Evolutionary conservation across 78 protist species (phyloP).

Genomic region (Planoprotostelium fungivorum): DNA sequence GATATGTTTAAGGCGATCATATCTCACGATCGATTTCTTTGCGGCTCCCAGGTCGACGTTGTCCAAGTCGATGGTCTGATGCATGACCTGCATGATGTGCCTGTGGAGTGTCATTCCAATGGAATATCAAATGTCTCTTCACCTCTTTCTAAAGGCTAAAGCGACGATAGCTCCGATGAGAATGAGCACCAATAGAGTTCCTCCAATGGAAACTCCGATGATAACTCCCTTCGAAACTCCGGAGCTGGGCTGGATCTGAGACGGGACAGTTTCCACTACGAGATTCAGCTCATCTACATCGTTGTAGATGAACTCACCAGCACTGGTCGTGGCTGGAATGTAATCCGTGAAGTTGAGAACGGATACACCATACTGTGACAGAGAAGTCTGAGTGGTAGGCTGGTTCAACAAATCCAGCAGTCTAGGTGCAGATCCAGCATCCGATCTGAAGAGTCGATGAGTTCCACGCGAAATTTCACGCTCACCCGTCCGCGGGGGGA

Average conservation of each 20-base stretch:
- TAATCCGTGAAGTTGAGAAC: not conserved
- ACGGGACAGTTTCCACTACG: too few species aligned
- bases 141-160: not conserved
- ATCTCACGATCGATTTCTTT: not conserved
- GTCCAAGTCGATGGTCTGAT: not conserved
- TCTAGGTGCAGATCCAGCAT: not conserved
- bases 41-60: not conserved
- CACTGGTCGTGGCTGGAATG: not conserved
- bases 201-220: not conserved
- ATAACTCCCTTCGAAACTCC: not conserved
- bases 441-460: not conserved
- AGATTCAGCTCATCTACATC: not conserved
- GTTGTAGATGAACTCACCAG: not conserved
- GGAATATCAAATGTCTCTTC: not conserved
- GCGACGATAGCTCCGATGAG: not conserved
- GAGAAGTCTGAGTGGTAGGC: not conserved
- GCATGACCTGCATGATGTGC: not conserved
- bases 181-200: not conserved
- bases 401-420: not conserved
- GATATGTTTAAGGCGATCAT: not conserved
- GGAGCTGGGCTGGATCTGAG: too few species aligned
- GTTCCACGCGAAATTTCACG: too few species aligned
- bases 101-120: not conserved
- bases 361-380: not conserved
- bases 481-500: not conserved